phyloP scores from a whole-genome alignment of 805 yeast species.

The Saturnispora hagleri region DNA sequence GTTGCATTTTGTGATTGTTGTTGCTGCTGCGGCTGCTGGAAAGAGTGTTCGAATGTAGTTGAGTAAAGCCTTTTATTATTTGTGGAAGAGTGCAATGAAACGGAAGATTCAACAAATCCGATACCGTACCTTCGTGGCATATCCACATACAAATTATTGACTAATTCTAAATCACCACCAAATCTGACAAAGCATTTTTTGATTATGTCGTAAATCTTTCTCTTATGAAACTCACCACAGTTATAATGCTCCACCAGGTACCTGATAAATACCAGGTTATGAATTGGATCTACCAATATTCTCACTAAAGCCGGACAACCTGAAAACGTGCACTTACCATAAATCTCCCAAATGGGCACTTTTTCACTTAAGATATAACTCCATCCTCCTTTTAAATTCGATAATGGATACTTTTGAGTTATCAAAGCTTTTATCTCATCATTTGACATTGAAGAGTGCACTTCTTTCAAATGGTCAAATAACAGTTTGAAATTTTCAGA shows the following conservation, averaged over 20 bases:
- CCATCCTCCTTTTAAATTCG: background rate
- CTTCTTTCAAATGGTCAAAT: background rate
- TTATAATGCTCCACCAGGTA: conserved; percentile 5
- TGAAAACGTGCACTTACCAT: conserved; percentile 2
- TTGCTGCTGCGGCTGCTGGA: background rate
- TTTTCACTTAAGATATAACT: background rate
- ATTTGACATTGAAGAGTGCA: background rate
- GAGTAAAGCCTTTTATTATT: background rate
- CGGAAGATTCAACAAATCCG: conserved; percentile 8
- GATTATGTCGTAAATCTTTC: conserved; percentile 10
- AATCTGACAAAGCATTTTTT: conserved; percentile 9
- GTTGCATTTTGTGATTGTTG: background rate
- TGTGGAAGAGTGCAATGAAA: background rate
- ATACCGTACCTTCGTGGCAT: conserved; percentile 12
- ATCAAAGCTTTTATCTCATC: background rate
- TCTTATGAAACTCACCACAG: conserved; percentile 9
- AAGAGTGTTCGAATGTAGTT: background rate
- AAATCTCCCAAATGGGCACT: conserved; percentile 3
- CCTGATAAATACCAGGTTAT: conserved; percentile 8
- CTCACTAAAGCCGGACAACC: conserved; percentile 9
- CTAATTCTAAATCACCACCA: conserved; percentile 9
- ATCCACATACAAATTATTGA: conserved; percentile 7
- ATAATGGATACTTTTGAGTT: background rate
- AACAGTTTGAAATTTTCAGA: background rate
- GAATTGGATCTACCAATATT: conserved; percentile 9